These are phyloP conservation scores for Entelexis sorbosivorans DNA, from an alignment of 1,139 yeast genomes.

Conservation along the genomic window DNA sequence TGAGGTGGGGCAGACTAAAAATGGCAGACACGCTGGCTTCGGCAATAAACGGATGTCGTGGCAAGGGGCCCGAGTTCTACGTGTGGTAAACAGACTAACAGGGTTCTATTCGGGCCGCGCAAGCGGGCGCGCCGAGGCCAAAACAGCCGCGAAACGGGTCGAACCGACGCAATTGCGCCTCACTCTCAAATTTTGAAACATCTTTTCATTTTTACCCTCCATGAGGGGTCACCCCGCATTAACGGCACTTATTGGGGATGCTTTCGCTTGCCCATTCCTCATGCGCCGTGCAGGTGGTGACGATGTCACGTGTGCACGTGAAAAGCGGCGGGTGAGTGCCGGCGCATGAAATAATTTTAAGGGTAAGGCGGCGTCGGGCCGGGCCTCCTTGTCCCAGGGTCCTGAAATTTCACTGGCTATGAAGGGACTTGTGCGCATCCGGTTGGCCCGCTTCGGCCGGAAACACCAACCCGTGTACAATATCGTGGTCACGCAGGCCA, in stretches of 20 bases:
- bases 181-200: not conserved
- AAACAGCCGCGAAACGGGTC: no score
- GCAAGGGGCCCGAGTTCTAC: not conserved
- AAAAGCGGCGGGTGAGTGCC: not conserved
- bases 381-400: not conserved
- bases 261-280: not conserved
- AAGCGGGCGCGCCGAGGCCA: no score
- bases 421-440: slow-evolving; percentile 44
- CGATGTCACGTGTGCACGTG: not conserved
- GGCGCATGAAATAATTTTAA: not conserved
- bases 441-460: slow-evolving; percentile 90
- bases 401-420: slow-evolving; percentile 20
- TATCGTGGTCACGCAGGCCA: slow-evolving; percentile 69
- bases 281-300: not conserved
- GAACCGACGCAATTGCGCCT: not conserved
- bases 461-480: slow-evolving; percentile 78
- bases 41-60: not conserved
- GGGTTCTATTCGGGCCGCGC: not conserved
- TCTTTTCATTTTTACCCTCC: not conserved
- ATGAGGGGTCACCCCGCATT: slow-evolving; percentile 5
- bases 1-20: slow-evolving; percentile 1
- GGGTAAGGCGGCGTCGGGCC: not conserved
- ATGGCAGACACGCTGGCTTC: not conserved
- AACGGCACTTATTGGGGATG: not conserved
- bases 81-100: not conserved